phyloP scores from a whole-genome alignment of 139 green algal genomes.

The Coelastrella sp. region DNA sequence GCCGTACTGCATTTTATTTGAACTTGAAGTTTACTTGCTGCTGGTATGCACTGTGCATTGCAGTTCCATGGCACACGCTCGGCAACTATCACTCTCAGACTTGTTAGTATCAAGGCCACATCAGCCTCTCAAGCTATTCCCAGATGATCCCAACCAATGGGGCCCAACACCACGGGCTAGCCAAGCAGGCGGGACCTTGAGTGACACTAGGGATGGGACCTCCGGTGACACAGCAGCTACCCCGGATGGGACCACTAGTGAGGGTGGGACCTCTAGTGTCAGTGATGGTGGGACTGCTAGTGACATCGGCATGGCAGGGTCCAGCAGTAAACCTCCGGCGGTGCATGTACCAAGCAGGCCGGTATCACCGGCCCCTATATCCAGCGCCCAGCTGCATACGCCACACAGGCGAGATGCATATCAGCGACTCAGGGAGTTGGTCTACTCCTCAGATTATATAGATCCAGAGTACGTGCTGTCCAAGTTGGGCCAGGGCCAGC shows the following conservation, averaged over 20 bases:
- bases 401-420: slow-evolving; percentile 44
- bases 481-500: slow-evolving; percentile 62
- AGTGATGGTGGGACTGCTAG: background rate
- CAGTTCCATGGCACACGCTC: slow-evolving; percentile 37
- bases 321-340: too few relatives aligned
- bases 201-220: background rate
- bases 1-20: too few relatives aligned
- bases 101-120: slow-evolving; percentile 24
- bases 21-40: too few relatives aligned
- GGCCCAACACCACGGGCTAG: background rate
- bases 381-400: background rate
- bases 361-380: background rate
- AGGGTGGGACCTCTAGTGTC: background rate
- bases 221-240: background rate
- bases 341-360: background rate
- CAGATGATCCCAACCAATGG: slow-evolving; percentile 38
- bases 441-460: slow-evolving; percentile 74
- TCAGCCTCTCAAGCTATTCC: slow-evolving; percentile 43
- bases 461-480: slow-evolving; percentile 78
- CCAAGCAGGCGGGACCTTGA: background rate
- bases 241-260: background rate
- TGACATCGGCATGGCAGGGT: background rate
- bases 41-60: background rate
- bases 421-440: slow-evolving; percentile 69
- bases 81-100: slow-evolving; percentile 19